Evolutionary conservation across 805 yeast genomes (phyloP), one percentile per base, ranked within the genome.

Genomic region (Diddensiella transvaalensis): DNA sequence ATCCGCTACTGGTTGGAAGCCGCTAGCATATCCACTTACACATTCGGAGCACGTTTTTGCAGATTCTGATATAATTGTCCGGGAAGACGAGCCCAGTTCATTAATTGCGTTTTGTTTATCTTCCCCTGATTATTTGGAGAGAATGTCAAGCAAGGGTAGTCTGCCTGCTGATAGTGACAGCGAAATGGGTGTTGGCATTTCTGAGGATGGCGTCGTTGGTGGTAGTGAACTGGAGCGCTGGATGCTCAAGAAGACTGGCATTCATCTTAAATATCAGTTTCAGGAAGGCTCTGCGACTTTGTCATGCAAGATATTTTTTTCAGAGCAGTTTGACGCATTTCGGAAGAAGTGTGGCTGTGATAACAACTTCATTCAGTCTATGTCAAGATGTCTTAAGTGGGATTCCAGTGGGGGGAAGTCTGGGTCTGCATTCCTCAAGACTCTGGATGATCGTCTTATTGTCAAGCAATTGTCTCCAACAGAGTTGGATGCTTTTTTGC

Each of bases 31-130:
- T 65, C 96, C 98, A 1, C 72, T 90, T 47, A 75, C 68, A 1
- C 76, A 89, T 0, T 76, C 84, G 0, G 98, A 93, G 61, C 98
- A 93, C 63, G 79, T 91, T 1, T 93, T 93, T 71, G 88, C 87
- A 17, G 98, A 95, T 61, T 87, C 95, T 4, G 88, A 87, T 64
- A 96, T 93, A 18, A 83, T 93, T 49, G 91, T 93, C 6, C 72
- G 99, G 44, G 99, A 93, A 60, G 96, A 88, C 64, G 99, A 93
- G 63, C 99, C 98, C 6, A 85, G 95, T 58, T 90, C 98, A 0
- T 68, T 93, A 51, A 87, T 95, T 54, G 95, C 98, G 0, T 90
- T 93, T 60, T 91, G 98, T 63, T 69, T 93, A 51, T 85, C 90
- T 46, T 80, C 96, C 0, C 76, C 80, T 2, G 98, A 93, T 64